Percentiles rank a stretch among this genome's conserved stretches.
These are phyloP conservation scores for Raffaelea ambrosiae DNA, from an alignment of 2,329 filamentous ascomycete genomes.

Conservation along the genomic window DNA sequence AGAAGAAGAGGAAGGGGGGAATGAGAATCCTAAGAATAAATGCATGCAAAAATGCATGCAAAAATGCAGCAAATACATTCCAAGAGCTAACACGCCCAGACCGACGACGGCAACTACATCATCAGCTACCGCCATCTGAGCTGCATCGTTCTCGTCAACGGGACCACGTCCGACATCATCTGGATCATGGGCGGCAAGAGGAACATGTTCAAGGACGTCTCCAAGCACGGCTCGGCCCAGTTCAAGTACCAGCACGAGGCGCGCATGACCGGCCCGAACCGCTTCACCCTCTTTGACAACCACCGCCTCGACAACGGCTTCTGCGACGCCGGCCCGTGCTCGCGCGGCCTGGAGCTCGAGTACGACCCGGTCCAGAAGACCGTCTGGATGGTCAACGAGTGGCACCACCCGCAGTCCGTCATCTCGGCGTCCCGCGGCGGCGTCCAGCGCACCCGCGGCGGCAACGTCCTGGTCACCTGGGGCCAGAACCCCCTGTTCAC, in stretches of 20 bases:
- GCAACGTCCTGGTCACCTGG: conserved; percentile 35
- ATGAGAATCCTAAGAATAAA: no score
- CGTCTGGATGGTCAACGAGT: conserved; percentile 28
- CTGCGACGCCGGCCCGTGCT: conserved; percentile 5
- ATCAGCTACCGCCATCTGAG: conserved; percentile 42
- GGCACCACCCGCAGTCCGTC: conserved; percentile 26
- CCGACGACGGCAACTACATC: conserved; percentile 39
- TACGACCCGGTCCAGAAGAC: conserved; percentile 32
- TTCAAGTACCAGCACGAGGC: conserved; percentile 43
- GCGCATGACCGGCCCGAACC: conserved; percentile 18
- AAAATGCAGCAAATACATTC: no score
- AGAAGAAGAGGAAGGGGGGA: no score
- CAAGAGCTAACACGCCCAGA: conserved; percentile 15
- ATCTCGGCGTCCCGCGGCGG: conserved; percentile 30
- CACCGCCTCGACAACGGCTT: conserved; percentile 16
- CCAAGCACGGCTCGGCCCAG: conserved; percentile 21
- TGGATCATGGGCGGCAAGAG: conserved; percentile 44
- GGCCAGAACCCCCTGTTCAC: conserved; percentile 37
- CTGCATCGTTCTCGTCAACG: conserved; percentile 36
- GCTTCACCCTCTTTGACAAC: conserved; percentile 42
- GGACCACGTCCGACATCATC: conserved; percentile 33
- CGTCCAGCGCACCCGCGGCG: conserved; percentile 20
- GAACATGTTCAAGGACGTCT: conserved; percentile 32
- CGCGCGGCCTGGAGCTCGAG: conserved; percentile 26
- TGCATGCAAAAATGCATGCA: no score